These are phyloP conservation scores for Globisporangium abappressorium DNA, from an alignment of 352 stramenopile genomes.

Conservation along the genomic window DNA sequence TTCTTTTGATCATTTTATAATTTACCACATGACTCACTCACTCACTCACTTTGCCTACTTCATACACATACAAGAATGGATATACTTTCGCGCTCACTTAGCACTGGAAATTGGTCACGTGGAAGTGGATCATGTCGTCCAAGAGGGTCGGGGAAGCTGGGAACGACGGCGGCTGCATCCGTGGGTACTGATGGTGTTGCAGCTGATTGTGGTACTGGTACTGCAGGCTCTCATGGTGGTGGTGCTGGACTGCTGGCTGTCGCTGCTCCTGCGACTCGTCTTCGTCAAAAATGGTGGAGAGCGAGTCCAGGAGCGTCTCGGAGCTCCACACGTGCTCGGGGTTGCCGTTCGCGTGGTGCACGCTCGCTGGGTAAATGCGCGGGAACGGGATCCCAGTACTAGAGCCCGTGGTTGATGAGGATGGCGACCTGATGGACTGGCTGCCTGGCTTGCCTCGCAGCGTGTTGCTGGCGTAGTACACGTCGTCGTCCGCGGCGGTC, in stretches of 20 bases:
- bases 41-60: neutral
- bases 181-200: neutral
- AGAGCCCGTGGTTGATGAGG: neutral
- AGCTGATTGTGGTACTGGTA: neutral
- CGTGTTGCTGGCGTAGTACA: neutral
- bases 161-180: slow-evolving; percentile 8
- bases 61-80: slow-evolving; percentile 5
- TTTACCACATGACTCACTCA: neutral
- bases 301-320: slow-evolving; percentile 19
- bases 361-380: neutral
- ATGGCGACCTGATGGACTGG: neutral
- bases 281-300: slow-evolving; percentile 37
- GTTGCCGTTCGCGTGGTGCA: neutral
- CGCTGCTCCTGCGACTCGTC: slow-evolving; percentile 3
- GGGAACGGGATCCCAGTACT: slow-evolving; percentile 2
- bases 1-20: neutral
- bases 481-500: slow-evolving; percentile 8
- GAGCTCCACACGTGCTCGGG: slow-evolving; percentile 11
- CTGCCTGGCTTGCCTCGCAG: neutral
- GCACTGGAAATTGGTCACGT: slow-evolving; percentile 36
- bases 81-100: neutral
- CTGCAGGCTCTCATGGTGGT: neutral
- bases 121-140: slow-evolving; percentile 52
- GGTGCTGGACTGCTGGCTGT: neutral
- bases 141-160: slow-evolving; percentile 25